Percentiles rank a stretch among this genome's conserved stretches.
Conservation (phyloP, 148 eudicot species). For the Rhododendron simsii region DNA sequence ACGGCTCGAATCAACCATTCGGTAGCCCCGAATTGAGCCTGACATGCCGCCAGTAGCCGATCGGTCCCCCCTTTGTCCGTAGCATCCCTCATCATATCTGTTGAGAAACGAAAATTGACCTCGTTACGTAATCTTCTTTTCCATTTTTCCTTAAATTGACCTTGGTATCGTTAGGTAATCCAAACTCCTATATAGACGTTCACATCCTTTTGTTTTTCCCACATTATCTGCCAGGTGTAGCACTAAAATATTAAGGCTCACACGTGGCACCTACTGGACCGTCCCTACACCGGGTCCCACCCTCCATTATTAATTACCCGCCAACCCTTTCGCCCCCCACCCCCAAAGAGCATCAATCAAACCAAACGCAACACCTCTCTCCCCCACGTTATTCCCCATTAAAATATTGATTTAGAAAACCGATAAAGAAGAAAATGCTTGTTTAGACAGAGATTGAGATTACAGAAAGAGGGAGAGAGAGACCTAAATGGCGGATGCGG, state of each 20-base stretch:
- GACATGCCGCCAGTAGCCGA: too few species aligned
- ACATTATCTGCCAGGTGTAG: background rate
- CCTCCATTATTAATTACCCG: background rate
- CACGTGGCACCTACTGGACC: slow-evolving; percentile 8
- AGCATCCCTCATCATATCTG: too few species aligned
- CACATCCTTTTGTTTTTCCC: background rate
- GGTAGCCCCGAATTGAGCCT: too few species aligned
- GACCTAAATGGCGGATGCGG: slow-evolving; percentile 14
- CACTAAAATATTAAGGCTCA: background rate
- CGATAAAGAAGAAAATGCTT: background rate
- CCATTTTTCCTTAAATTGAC: too few species aligned
- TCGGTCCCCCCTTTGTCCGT: too few species aligned
- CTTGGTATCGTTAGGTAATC: background rate
- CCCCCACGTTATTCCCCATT: background rate
- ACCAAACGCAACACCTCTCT: background rate
- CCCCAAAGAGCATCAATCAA: background rate
- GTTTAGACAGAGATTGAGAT: background rate
- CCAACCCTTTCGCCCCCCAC: background rate
- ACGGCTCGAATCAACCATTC: too few species aligned
- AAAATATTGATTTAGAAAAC: background rate
- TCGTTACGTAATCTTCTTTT: too few species aligned
- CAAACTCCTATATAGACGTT: too few species aligned
- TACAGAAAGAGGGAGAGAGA: slow-evolving; percentile 17
- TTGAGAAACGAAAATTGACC: too few species aligned
- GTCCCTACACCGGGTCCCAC: background rate